These are phyloP conservation scores for Xerocomus spinulosus DNA, from an alignment of 768 basidiomycete species.

Conservation along the genomic window DNA sequence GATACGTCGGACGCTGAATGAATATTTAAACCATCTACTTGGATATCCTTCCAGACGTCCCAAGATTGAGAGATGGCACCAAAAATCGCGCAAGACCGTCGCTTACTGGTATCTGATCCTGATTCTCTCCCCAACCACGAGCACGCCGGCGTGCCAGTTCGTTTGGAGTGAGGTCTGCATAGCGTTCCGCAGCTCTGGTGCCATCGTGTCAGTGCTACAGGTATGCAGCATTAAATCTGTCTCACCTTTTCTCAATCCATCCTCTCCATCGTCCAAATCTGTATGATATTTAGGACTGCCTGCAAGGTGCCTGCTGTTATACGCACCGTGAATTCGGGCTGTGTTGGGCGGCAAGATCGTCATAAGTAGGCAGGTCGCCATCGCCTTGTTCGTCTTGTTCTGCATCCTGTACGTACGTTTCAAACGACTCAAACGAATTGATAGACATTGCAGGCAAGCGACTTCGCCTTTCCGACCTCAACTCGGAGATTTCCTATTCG, in stretches of 20 bases:
- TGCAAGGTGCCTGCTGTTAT: neutral
- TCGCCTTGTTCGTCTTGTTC: conserved; percentile 41
- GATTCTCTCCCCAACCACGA: conserved; percentile 66
- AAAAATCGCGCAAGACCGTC: neutral
- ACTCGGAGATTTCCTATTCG: neutral
- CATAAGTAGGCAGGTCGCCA: conserved; percentile 72
- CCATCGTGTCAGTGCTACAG: conserved; percentile 1
- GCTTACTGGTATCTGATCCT: conserved; percentile 14
- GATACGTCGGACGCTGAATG: conserved; percentile 3
- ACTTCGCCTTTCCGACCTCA: neutral
- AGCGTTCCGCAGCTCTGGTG: conserved; percentile 83
- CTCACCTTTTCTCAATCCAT: conserved; percentile 85
- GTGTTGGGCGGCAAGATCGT: conserved; percentile 69
- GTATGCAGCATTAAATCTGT: neutral
- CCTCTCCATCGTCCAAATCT: conserved; percentile 84
- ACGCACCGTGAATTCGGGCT: conserved; percentile 79
- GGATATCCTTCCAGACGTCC: conserved; percentile 13
- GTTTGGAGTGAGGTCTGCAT: conserved; percentile 58
- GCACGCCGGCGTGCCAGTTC: conserved; percentile 52
- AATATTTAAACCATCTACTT: conserved; percentile 5
- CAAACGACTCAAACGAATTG: conserved; percentile 22
- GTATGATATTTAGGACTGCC: conserved; percentile 1
- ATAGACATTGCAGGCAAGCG: conserved; percentile 13
- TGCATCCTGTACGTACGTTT: conserved; percentile 27
- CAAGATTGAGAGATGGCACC: conserved; percentile 5